phyloP scores from a whole-genome alignment of 768 basidiomycete species.

The Termitomyces eurrhizus region DNA sequence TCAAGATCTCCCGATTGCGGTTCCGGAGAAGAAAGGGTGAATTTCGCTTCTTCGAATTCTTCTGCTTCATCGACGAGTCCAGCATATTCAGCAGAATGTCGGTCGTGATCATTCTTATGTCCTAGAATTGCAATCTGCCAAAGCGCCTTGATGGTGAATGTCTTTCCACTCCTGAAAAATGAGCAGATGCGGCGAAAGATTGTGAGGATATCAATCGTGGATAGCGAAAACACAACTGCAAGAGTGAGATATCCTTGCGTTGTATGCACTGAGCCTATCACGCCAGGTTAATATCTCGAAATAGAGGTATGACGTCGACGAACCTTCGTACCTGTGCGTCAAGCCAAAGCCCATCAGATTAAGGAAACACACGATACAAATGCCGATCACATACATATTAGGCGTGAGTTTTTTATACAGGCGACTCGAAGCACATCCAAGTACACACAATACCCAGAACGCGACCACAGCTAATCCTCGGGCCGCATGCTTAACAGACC shows the following conservation, averaged over 20 bases:
- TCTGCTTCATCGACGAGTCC: constrained; percentile 56
- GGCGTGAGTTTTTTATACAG: constrained; percentile 79
- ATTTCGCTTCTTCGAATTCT: constrained; percentile 46
- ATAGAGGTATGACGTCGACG: constrained; percentile 16
- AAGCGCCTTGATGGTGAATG: constrained; percentile 43
- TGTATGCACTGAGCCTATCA: constrained; percentile 50
- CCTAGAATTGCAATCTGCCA: constrained; percentile 58
- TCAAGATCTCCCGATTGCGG: constrained; percentile 27
- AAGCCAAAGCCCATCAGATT: constrained; percentile 16
- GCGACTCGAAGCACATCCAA: constrained; percentile 66
- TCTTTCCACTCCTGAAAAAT: constrained; percentile 42
- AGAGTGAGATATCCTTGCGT: constrained; percentile 54
- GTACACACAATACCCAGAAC: constrained; percentile 56
- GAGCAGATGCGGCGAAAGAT: constrained; percentile 45
- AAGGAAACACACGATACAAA: constrained; percentile 7
- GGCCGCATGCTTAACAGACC: constrained; percentile 69
- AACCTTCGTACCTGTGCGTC: constrained; percentile 60
- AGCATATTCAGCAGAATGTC: constrained; percentile 47
- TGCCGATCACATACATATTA: constrained; percentile 60
- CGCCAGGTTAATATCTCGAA: neutral
- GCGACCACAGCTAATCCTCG: constrained; percentile 53
- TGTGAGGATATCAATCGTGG: constrained; percentile 48
- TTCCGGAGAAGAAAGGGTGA: constrained; percentile 20
- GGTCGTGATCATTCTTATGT: constrained; percentile 27
- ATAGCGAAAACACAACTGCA: constrained; percentile 32